Conservation (phyloP, 306 rosid genomes). For the Acacia acuminata region DNA sequence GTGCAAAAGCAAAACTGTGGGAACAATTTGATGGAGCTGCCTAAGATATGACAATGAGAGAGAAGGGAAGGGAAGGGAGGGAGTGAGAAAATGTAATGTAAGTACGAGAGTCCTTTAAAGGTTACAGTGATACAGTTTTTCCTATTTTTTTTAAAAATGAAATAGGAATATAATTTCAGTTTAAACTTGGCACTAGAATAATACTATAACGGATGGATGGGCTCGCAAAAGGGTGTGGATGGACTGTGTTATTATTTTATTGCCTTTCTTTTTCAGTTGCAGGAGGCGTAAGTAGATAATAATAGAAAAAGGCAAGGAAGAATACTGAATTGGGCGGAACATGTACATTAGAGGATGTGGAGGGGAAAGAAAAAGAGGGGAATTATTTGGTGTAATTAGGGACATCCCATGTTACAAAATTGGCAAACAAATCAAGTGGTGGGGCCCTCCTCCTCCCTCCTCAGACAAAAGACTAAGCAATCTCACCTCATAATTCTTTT, state of each 20-base stretch:
- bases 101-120: constrained; percentile 51
- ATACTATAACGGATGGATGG: background rate
- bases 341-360: constrained; percentile 36
- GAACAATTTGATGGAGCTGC: constrained; percentile 59
- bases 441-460: constrained; percentile 29
- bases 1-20: constrained; percentile 57
- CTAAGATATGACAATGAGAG: constrained; percentile 56
- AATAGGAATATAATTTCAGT: background rate
- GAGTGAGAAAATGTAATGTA: constrained; percentile 9
- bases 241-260: background rate
- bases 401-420: constrained; percentile 70
- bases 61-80: constrained; percentile 33
- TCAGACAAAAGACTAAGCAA: constrained; percentile 12
- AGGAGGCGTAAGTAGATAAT: constrained; percentile 22
- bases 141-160: background rate
- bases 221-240: background rate
- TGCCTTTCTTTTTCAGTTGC: background rate
- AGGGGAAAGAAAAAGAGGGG: constrained; percentile 28
- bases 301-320: constrained; percentile 7
- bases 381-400: constrained; percentile 48
- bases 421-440: constrained; percentile 59
- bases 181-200: background rate
- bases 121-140: constrained; percentile 21
- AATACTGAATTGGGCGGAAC: constrained; percentile 48
- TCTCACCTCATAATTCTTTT: background rate